phyloP scores from a whole-genome alignment of 225 moss, liverwort and hornwort genomes.

The Physcomitrellopsis africana region DNA sequence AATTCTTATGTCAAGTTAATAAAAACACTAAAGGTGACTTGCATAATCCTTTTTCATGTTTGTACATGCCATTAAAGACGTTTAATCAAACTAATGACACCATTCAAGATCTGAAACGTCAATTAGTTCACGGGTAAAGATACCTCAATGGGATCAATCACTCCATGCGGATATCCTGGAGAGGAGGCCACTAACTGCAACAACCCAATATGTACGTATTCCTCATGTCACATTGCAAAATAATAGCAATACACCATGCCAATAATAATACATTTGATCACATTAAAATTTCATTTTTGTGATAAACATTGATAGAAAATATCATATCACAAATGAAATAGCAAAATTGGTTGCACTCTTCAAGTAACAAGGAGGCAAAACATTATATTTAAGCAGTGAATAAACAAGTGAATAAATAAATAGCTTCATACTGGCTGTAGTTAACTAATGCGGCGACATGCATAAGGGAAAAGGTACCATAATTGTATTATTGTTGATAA shows the following conservation, averaged over 20 bases:
- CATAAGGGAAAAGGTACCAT: conserved; percentile 52
- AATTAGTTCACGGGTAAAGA: conserved; percentile 5
- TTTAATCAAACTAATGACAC: neutral
- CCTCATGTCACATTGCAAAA: conserved; percentile 9
- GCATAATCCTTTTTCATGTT: neutral
- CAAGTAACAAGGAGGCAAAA: too few species aligned
- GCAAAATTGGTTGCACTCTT: too few species aligned
- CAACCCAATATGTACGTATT: conserved; percentile 13
- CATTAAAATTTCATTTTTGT: neutral
- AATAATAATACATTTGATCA: neutral
- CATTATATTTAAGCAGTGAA: too few species aligned
- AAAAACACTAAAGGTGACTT: neutral
- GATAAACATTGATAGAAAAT: too few species aligned
- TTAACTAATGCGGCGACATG: neutral
- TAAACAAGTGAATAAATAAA: neutral
- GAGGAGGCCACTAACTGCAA: conserved; percentile 90
- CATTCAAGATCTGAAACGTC: conserved; percentile 13
- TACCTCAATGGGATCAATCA: conserved; percentile 97
- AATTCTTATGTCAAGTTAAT: neutral
- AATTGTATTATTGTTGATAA: conserved; percentile 86
- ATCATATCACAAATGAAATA: too few species aligned
- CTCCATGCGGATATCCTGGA: conserved; percentile 97
- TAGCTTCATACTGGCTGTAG: neutral
- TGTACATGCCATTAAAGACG: neutral
- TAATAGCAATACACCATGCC: neutral